These are phyloP conservation scores for Lepidium africanum DNA, from an alignment of 345 rosid genomes.

Conservation along the genomic window DNA sequence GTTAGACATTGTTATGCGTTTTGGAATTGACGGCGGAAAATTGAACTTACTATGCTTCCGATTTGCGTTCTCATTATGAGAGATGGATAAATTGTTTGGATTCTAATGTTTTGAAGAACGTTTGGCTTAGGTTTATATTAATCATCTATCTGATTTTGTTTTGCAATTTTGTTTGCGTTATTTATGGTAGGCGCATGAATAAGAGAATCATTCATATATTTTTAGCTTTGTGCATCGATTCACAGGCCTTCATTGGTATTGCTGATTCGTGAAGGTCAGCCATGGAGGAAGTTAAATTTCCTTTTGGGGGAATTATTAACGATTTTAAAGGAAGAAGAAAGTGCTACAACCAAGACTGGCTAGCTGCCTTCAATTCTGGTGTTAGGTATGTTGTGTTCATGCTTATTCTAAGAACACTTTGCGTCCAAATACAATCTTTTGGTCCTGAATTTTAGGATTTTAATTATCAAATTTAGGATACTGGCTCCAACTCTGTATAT, in stretches of 20 bases:
- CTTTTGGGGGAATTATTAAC: constrained; percentile 40
- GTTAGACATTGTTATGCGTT: not conserved
- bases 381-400: constrained; percentile 28
- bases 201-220: not conserved
- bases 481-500: constrained; percentile 60
- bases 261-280: constrained; percentile 29
- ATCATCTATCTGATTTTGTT: not conserved
- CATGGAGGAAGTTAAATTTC: constrained; percentile 33
- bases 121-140: not conserved
- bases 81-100: not conserved
- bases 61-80: not conserved
- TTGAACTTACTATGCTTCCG: not conserved
- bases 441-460: not conserved
- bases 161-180: not conserved
- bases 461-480: constrained; percentile 29
- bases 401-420: not conserved
- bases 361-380: constrained; percentile 31
- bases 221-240: not conserved
- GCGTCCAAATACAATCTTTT: not conserved
- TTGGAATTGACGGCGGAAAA: not conserved
- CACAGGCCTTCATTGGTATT: not conserved
- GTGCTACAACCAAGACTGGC: constrained; percentile 57
- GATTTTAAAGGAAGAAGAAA: constrained; percentile 57
- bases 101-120: not conserved
- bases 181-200: not conserved